phyloP scores from a whole-genome alignment of 192 early-diverging fungal species.

The Coemansia nantahalensis region DNA sequence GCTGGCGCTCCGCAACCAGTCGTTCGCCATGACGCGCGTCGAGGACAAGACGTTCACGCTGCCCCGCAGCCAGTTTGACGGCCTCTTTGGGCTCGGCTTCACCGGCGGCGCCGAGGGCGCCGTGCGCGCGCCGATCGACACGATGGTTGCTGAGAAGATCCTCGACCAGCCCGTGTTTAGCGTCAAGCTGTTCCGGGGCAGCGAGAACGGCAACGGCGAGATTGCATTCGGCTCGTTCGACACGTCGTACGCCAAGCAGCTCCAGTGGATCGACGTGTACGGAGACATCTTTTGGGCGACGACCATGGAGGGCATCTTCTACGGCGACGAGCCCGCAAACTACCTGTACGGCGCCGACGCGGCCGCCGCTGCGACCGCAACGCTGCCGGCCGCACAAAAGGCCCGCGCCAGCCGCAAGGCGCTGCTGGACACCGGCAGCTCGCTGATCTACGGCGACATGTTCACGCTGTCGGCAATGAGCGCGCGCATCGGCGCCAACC shows the following conservation, averaged over 20 bases:
- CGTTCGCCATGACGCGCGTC: slow-evolving; percentile 40
- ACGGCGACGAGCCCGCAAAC: slow-evolving; percentile 47
- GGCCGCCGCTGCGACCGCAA: slow-evolving; percentile 12
- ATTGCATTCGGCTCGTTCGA: slow-evolving; percentile 56
- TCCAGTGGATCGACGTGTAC: slow-evolving; percentile 55
- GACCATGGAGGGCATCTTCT: slow-evolving; percentile 49
- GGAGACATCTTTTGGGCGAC: slow-evolving; percentile 59
- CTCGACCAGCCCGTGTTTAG: slow-evolving; percentile 42
- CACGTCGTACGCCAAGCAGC: slow-evolving; percentile 46
- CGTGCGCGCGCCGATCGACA: slow-evolving; percentile 40
- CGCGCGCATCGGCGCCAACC: slow-evolving; percentile 41
- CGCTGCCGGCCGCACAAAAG: slow-evolving; percentile 17
- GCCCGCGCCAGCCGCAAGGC: slow-evolving; percentile 51
- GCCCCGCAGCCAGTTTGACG: slow-evolving; percentile 51
- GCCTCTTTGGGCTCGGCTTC: slow-evolving; percentile 55
- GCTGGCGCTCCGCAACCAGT: slow-evolving; percentile 41
- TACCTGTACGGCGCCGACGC: slow-evolving; percentile 48
- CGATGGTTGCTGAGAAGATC: slow-evolving; percentile 35
- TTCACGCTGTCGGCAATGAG: slow-evolving; percentile 44
- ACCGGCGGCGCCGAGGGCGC: slow-evolving; percentile 41
- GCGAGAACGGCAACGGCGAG: slow-evolving; percentile 35
- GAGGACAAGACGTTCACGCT: slow-evolving; percentile 49
- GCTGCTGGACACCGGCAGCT: slow-evolving; percentile 48
- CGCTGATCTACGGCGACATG: slow-evolving; percentile 48
- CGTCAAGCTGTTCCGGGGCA: slow-evolving; percentile 36